Base-by-base conservation (phyloP, 1,139 yeast genomes). In the Kurtzmaniella quercitrusa region DNA sequence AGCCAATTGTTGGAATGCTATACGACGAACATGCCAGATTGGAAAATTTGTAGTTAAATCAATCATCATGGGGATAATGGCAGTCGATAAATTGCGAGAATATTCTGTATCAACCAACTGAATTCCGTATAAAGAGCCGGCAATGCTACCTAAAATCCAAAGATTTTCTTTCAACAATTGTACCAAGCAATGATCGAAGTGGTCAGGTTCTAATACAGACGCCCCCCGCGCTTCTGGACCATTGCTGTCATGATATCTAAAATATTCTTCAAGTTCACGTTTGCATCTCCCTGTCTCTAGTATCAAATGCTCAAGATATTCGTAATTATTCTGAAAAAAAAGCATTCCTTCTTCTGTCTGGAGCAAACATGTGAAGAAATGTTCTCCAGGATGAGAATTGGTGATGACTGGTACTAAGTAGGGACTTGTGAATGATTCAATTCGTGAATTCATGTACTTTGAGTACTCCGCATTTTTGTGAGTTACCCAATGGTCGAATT, bases 101-200 rank as follows among this genome's bases (percentile, higher is more conserved):
- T 63, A 62, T 45, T 79, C 66, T 16, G 84, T 75, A 53, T 84
- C 88, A 38, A 88, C 60, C 34, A 88, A 68, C 37, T 79, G 78
- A 23, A 84, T 79, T 0, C 96, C 96, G 43, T 72, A 67, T 23
- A 71, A 71, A 0, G 85, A 78, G 8, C 89, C 78, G 2, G 91
- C 89, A 34, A 89, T 82, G 52, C 83, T 83, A 0, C 97, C 97
- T 36, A 88, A 71, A 3, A 95, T 84, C 97, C 98, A 93, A 39
- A 91, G 57, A 39, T 85, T 79, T 14, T 91, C 88, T 55, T 87
- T 88, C 21, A 89, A 60, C 42, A 72, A 74, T 6, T 12, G 22
- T 28, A 22, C 41, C 21, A 37, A 45, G 41, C 3, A 50, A 22
- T 28, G 45, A 34, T 38, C 20, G 3, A 18, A 9, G 6, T 22